These are phyloP conservation scores for Kodamaea fukazawae DNA, from an alignment of 805 yeast genomes.

Conservation along the genomic window DNA sequence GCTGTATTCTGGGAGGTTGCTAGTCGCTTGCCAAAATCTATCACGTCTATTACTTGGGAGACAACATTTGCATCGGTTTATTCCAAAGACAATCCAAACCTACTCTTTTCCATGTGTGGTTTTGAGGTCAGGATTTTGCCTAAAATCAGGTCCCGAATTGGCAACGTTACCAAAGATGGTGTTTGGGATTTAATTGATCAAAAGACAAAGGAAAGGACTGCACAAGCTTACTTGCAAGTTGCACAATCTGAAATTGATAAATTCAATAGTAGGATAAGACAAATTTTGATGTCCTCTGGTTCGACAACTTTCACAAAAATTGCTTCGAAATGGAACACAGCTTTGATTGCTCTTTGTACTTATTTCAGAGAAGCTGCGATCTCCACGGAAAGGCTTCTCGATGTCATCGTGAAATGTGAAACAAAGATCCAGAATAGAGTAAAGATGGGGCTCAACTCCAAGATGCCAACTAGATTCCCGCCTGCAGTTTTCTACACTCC, in stretches of 20 bases:
- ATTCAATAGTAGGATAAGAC: slow-evolving; percentile 82
- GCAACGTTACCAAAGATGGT: slow-evolving; percentile 57
- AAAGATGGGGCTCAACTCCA: slow-evolving; percentile 91
- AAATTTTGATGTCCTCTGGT: slow-evolving; percentile 91
- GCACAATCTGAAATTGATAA: slow-evolving; percentile 74
- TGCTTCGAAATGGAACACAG: slow-evolving; percentile 95
- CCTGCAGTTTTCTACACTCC: slow-evolving; percentile 99
- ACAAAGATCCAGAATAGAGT: slow-evolving; percentile 92
- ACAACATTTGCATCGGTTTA: slow-evolving; percentile 83
- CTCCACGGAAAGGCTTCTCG: slow-evolving; percentile 73
- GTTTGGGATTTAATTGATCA: slow-evolving; percentile 85
- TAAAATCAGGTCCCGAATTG: slow-evolving; percentile 47
- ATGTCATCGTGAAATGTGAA: slow-evolving; percentile 83
- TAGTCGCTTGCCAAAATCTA: slow-evolving; percentile 72
- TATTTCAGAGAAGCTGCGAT: slow-evolving; percentile 93
- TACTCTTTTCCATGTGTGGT: slow-evolving; percentile 89
- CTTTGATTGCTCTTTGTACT: slow-evolving; percentile 78
- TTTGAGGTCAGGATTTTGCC: slow-evolving; percentile 91
- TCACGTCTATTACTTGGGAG: slow-evolving; percentile 75
- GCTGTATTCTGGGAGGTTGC: slow-evolving; percentile 90
- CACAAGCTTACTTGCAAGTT: slow-evolving; percentile 82
- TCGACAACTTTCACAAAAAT: slow-evolving; percentile 92
- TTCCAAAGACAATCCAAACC: slow-evolving; percentile 84
- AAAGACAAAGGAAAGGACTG: slow-evolving; percentile 76
- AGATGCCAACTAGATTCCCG: slow-evolving; percentile 98